Evolutionary conservation across 2,329 filamentous ascomycete species (phyloP).

Genomic region (Decorospora gaudefroyi): DNA sequence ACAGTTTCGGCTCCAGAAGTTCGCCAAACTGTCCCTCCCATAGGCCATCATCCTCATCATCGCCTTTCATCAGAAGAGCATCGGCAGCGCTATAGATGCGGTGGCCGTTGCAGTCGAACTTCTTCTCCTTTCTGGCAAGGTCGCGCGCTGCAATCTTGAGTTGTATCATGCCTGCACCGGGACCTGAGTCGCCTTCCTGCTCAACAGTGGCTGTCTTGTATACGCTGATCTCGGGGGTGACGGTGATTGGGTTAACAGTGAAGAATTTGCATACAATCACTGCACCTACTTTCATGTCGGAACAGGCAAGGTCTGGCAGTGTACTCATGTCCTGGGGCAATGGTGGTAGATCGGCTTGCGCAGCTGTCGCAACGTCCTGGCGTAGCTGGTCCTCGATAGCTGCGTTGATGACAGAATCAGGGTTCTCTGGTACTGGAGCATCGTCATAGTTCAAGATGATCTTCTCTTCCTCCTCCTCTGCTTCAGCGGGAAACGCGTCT

Average conservation of each 20-base stretch:
- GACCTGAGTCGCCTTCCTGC: constrained; percentile 54
- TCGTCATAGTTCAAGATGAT: constrained; percentile 44
- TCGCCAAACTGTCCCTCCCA: constrained; percentile 37
- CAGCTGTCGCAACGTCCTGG: constrained; percentile 53
- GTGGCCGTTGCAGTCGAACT: constrained; percentile 70
- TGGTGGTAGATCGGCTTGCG: constrained; percentile 63
- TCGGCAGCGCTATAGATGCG: constrained; percentile 70
- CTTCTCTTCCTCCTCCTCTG: constrained; percentile 47
- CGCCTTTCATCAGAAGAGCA: constrained; percentile 39
- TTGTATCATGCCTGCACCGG: constrained; percentile 59
- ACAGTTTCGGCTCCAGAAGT: constrained; percentile 36
- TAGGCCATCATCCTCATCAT: constrained; percentile 33
- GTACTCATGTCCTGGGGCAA: constrained; percentile 62
- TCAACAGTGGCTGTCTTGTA: constrained; percentile 65
- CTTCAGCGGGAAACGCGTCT: constrained; percentile 43
- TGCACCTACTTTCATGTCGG: constrained; percentile 61
- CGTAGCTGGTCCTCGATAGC: constrained; percentile 41
- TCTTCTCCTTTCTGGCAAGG: constrained; percentile 59
- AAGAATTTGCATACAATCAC: constrained; percentile 69
- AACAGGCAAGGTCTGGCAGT: constrained; percentile 57
- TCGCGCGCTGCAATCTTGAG: constrained; percentile 73
- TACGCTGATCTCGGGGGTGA: constrained; percentile 64
- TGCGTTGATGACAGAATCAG: constrained; percentile 28
- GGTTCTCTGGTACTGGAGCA: constrained; percentile 22
- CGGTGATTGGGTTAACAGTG: constrained; percentile 64